phyloP scores from a whole-genome alignment of 2,329 filamentous ascomycete genomes.

The Chalaropsis thielavioides region DNA sequence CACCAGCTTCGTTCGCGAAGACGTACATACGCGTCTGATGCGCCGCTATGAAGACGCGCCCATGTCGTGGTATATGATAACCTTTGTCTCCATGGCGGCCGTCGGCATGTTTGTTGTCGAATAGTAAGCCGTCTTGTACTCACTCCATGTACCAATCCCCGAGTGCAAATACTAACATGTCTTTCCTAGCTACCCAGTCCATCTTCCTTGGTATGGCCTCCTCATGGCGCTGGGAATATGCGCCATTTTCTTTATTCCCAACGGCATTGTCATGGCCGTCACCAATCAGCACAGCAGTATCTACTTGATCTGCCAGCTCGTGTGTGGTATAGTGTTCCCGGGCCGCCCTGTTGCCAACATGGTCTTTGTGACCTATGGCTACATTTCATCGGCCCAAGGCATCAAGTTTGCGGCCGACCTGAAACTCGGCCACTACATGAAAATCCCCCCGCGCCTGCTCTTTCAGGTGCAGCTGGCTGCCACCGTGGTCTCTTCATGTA shows the following conservation, averaged over 20 bases:
- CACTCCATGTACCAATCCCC: conserved; percentile 18
- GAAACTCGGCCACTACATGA: conserved; percentile 81
- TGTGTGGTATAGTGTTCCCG: conserved; percentile 69
- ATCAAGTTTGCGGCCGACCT: conserved; percentile 80
- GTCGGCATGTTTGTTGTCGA: conserved; percentile 75
- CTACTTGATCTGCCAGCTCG: conserved; percentile 73
- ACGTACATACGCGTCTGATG: conserved; percentile 78
- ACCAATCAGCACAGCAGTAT: conserved; percentile 81
- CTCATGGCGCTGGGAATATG: conserved; percentile 66
- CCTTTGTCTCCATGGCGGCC: conserved; percentile 59
- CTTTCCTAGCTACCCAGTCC: conserved; percentile 52
- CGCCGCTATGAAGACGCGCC: conserved; percentile 68
- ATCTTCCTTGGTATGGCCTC: conserved; percentile 76
- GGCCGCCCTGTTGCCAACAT: conserved; percentile 81
- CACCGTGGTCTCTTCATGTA: conserved; percentile 61
- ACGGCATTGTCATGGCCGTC: conserved; percentile 85
- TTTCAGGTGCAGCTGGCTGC: conserved; percentile 67
- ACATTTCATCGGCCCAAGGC: conserved; percentile 76
- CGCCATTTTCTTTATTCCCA: conserved; percentile 71
- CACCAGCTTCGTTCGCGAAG: conserved; percentile 39
- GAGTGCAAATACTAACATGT: background rate
- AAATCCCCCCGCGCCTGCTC: conserved; percentile 64
- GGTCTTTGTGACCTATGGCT: conserved; percentile 86
- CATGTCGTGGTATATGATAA: conserved; percentile 64
- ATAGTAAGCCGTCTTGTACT: conserved; percentile 39